These are phyloP conservation scores for Rugonectria rugulosa DNA, from an alignment of 2,329 filamentous ascomycete genomes.

Conservation along the genomic window DNA sequence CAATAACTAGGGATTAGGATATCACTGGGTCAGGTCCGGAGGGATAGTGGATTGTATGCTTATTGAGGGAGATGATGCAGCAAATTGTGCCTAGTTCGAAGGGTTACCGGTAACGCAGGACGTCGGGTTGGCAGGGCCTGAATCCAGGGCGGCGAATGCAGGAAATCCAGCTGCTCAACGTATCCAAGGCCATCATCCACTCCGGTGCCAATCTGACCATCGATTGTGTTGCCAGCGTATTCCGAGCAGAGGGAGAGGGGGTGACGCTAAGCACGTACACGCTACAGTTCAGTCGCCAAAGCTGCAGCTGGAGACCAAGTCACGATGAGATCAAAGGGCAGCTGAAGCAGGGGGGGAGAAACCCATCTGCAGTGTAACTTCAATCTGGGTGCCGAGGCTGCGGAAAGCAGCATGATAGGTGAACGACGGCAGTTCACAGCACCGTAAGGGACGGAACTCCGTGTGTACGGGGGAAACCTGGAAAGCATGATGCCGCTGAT, in stretches of 20 bases:
- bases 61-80: constrained; percentile 25
- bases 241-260: constrained; percentile 12
- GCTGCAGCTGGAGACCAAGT: neutral
- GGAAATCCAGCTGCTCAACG: constrained; percentile 15
- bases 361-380: constrained; percentile 13
- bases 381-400: constrained; percentile 15
- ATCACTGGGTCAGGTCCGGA: constrained; percentile 28
- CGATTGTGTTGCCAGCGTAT: constrained; percentile 12
- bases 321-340: constrained; percentile 16
- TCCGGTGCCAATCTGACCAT: constrained; percentile 18
- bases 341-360: constrained; percentile 20
- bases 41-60: no score
- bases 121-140: constrained; percentile 30
- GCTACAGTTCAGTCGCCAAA: constrained; percentile 9
- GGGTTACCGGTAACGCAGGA: constrained; percentile 35
- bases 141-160: constrained; percentile 27
- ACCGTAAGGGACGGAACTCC: constrained; percentile 9
- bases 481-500: neutral
- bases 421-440: neutral
- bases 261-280: constrained; percentile 2
- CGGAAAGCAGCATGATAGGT: constrained; percentile 12
- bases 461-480: no score
- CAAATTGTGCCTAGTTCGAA: constrained; percentile 34
- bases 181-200: constrained; percentile 22
- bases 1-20: constrained; percentile 25